Evolutionary conservation across 192 early-diverging fungal species (phyloP), one percentile per base, ranked within the genome.

Genomic region (Coemansia sp.): DNA sequence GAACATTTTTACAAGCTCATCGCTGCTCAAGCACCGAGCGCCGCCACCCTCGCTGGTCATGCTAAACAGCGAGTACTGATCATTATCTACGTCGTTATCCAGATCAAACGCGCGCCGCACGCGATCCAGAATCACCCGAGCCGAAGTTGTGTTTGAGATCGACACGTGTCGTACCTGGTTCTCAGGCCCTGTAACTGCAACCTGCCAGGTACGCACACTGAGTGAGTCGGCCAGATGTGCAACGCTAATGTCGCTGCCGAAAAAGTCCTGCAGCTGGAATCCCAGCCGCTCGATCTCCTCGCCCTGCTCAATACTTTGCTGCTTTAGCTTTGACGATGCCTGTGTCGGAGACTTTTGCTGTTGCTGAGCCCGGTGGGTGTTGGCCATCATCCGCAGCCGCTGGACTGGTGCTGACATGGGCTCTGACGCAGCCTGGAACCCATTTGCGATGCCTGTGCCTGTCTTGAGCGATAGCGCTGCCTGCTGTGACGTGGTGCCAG

Each of bases 61-160:
- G 47, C 86, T 85, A 66, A 90, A 93, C 26, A 93, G 83, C 56
- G 85, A 87, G 61, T 90, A 93, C 60, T 85, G 86, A 61, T 87
- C 87, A 36, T 67, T 60, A 36, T 81, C 78, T 54, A 75, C 78
- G n/a, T 87, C 86, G 25, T 82, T 84, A 50, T 81, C 71, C 42
- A 97, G 86, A 37, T 90, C 88, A 75, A 97, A 97, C 55, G 94
- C 93, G 62, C 85, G 83, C 44, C 93, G 72, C 4, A 97, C 87
- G 37, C 81, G 83, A 44, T 83, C 75, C 63, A 93, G 81, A 17
- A 97, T 88, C 21, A 82, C 74, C 22, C 66, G 64, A 1, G 90
- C 90, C 26, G 91, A 90, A 49, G 73, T 86, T 8, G 87, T 75
- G 62, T 86, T 84, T 28, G 86, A 84, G 20, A 96, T 87, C 47